Evolutionary conservation across 129 eudicot genomes (phyloP).

Genomic region (Flaveria robusta): DNA sequence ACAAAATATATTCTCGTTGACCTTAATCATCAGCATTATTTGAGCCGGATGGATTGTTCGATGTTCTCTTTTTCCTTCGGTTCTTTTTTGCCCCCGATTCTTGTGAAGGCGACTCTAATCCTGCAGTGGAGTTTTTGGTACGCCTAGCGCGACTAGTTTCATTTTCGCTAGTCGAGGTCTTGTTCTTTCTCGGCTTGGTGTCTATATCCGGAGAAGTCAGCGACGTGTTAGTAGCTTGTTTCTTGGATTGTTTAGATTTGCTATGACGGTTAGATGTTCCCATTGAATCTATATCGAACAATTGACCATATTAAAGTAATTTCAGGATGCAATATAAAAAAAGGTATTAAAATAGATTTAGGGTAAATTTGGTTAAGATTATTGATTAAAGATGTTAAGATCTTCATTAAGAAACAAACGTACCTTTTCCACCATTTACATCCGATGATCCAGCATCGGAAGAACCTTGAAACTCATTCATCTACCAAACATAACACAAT

Average conservation of each 20-base stretch:
- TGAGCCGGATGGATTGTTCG: conserved; percentile 20
- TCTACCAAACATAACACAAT: conserved; percentile 6
- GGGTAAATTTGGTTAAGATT: not conserved
- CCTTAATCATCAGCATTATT: not conserved
- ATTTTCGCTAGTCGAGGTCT: conserved; percentile 16
- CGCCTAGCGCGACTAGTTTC: conserved; percentile 40
- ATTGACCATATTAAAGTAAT: not conserved
- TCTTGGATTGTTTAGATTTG: conserved; percentile 40
- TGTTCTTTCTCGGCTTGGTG: conserved; percentile 17
- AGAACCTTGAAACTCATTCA: conserved; percentile 45
- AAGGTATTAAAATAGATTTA: no score
- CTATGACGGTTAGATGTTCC: conserved; percentile 31
- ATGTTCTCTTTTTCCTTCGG: conserved; percentile 36
- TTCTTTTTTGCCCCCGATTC: conserved; percentile 32
- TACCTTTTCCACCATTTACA: conserved; percentile 36
- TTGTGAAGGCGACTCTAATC: conserved; percentile 39
- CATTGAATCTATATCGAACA: conserved; percentile 17
- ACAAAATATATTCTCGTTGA: conserved; percentile 3
- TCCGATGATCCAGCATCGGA: conserved; percentile 37
- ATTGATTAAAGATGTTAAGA: conserved; percentile 1
- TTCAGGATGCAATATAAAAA: no score
- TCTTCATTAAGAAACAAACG: not conserved
- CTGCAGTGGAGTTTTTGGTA: conserved; percentile 28
- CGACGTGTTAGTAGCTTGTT: conserved; percentile 17
- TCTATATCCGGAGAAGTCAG: conserved; percentile 20